Evolutionary conservation across 129 eudicot genomes (phyloP).

Genomic region (Logfia minima): DNA sequence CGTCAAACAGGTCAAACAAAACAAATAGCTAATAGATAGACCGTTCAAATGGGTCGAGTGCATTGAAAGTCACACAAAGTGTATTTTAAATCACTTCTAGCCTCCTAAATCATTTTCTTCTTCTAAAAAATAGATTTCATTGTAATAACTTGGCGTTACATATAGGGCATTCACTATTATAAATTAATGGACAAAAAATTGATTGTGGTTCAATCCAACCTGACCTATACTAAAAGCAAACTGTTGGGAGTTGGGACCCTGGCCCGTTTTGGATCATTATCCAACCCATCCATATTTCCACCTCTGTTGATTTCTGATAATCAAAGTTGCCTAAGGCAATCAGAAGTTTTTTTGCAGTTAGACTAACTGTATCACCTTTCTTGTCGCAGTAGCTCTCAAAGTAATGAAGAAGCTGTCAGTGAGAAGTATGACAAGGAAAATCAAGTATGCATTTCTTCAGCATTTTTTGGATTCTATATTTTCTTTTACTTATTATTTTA

Average conservation of each 20-base stretch:
- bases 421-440: slow-evolving; percentile 47
- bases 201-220: not conserved
- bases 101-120: not conserved
- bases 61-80: not conserved
- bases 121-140: too few relatives aligned
- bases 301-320: not conserved
- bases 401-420: slow-evolving; percentile 37
- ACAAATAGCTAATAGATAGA: not conserved
- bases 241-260: not conserved
- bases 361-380: slow-evolving; percentile 10
- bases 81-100: not conserved
- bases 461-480: not conserved
- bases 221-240: not conserved
- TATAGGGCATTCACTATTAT: not conserved
- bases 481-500: not conserved
- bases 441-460: slow-evolving; percentile 50
- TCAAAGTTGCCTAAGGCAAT: slow-evolving; percentile 2
- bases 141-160: too few relatives aligned
- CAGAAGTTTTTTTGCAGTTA: slow-evolving; percentile 1
- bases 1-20: not conserved
- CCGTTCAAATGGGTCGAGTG: not conserved
- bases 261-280: too few relatives aligned
- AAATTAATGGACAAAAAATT: not conserved
- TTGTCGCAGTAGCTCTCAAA: slow-evolving; percentile 51
- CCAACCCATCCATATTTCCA: not conserved